Percentiles rank a stretch among this genome's conserved stretches.
Conservation (phyloP, 2,329 filamentous ascomycete species). For the Pseudocercospora crystallina region DNA sequence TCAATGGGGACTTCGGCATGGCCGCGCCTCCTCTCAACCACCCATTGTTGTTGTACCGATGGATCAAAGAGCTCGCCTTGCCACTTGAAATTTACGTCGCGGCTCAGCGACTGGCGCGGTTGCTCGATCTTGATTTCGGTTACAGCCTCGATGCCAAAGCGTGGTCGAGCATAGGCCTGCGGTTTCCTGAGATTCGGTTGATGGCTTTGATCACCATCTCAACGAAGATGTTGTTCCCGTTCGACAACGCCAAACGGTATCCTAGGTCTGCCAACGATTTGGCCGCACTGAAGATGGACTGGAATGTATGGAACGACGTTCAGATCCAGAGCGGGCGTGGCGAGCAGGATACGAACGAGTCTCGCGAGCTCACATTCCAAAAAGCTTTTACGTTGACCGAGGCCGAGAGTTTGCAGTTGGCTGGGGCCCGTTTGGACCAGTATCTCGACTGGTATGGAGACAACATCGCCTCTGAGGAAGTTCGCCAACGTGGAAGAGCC, state of each 20-base stretch:
- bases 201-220: constrained; percentile 70
- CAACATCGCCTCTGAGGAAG: constrained; percentile 57
- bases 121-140: constrained; percentile 56
- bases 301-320: constrained; percentile 66
- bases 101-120: constrained; percentile 56
- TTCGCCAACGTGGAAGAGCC: constrained; percentile 34
- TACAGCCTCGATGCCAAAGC: constrained; percentile 43
- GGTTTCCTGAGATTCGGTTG: constrained; percentile 74
- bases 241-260: constrained; percentile 59
- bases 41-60: constrained; percentile 66
- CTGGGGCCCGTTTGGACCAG: constrained; percentile 63
- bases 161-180: constrained; percentile 47
- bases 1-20: constrained; percentile 67
- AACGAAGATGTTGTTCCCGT: constrained; percentile 76
- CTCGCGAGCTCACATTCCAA: constrained; percentile 35
- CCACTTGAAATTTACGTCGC: constrained; percentile 68
- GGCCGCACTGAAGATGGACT: constrained; percentile 64
- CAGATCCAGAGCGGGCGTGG: constrained; percentile 7
- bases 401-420: constrained; percentile 63
- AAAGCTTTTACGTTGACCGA: constrained; percentile 58
- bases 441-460: constrained; percentile 79
- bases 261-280: constrained; percentile 56
- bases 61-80: constrained; percentile 69
- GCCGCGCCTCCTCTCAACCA: constrained; percentile 71
- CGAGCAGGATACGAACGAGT: constrained; percentile 3